phyloP scores from a whole-genome alignment of 1,284 basidiomycete genomes.

The Psilocybe mexicana region DNA sequence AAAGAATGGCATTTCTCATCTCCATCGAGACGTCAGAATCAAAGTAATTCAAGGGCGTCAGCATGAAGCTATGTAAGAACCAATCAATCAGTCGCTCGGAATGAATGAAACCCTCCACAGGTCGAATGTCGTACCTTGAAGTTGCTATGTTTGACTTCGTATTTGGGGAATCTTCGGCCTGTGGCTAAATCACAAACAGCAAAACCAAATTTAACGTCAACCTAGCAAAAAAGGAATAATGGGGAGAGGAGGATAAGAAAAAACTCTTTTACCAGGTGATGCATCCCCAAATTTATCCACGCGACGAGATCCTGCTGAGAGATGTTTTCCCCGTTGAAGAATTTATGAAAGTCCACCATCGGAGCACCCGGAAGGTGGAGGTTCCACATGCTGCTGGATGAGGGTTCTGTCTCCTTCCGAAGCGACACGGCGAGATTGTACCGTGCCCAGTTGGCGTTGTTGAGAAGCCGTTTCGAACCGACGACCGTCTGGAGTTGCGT shows the following conservation, averaged over 20 bases:
- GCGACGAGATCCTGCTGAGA: constrained; percentile 62
- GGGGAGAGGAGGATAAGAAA: neutral
- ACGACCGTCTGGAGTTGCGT: constrained; percentile 46
- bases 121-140: constrained; percentile 41
- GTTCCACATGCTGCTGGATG: constrained; percentile 60
- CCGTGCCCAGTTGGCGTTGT: constrained; percentile 66
- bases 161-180: constrained; percentile 61
- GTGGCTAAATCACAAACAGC: constrained; percentile 37
- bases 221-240: neutral
- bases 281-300: constrained; percentile 68
- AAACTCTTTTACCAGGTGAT: constrained; percentile 45
- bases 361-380: constrained; percentile 59
- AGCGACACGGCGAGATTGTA: constrained; percentile 61
- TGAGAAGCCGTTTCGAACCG: constrained; percentile 55
- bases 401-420: constrained; percentile 61
- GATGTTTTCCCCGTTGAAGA: constrained; percentile 64
- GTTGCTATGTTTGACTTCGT: constrained; percentile 62
- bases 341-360: constrained; percentile 61
- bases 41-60: constrained; percentile 66
- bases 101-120: neutral
- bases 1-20: constrained; percentile 53
- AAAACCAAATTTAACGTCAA: neutral
- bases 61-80: constrained; percentile 46
- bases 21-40: constrained; percentile 62
- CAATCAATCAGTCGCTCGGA: neutral